These are phyloP conservation scores for Phlyctochytrium arcticum DNA, from an alignment of 192 early-diverging fungal species.

Conservation along the genomic window DNA sequence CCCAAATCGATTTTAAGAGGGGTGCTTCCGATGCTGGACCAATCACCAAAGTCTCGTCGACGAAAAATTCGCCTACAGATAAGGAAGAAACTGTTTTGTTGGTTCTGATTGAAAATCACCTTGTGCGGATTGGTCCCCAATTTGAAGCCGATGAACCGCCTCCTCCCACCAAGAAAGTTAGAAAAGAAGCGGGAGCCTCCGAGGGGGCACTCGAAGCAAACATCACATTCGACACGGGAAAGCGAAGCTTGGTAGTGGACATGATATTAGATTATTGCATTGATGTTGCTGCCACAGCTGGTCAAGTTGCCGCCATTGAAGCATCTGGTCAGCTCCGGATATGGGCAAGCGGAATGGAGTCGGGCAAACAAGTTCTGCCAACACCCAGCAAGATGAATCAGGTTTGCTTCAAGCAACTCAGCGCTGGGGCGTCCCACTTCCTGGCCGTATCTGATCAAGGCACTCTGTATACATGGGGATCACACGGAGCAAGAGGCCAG, in stretches of 20 bases:
- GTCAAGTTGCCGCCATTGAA: not conserved
- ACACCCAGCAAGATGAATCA: not conserved
- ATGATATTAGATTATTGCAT: too few species aligned
- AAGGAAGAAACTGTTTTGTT: too few species aligned
- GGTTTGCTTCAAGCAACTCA: not conserved
- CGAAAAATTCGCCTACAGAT: too few species aligned
- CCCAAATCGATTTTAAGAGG: not conserved
- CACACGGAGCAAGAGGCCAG: conserved; percentile 12
- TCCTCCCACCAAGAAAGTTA: not conserved
- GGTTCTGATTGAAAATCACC: too few species aligned
- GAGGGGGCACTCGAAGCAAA: not conserved
- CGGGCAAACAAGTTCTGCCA: not conserved
- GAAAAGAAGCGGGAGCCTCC: not conserved
- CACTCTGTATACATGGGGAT: conserved; percentile 14
- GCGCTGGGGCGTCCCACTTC: not conserved
- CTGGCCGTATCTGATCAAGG: not conserved
- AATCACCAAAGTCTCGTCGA: too few species aligned
- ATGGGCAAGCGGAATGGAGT: not conserved
- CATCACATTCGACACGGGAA: not conserved
- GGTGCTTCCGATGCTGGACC: too few species aligned
- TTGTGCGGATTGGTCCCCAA: too few species aligned
- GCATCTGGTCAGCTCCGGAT: not conserved
- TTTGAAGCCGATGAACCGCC: not conserved
- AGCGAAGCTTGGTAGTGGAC: not conserved
- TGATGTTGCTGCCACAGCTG: conserved; percentile 7